Conservation (phyloP, 2,329 filamentous ascomycete genomes). For the Sarocladium kiliense region DNA sequence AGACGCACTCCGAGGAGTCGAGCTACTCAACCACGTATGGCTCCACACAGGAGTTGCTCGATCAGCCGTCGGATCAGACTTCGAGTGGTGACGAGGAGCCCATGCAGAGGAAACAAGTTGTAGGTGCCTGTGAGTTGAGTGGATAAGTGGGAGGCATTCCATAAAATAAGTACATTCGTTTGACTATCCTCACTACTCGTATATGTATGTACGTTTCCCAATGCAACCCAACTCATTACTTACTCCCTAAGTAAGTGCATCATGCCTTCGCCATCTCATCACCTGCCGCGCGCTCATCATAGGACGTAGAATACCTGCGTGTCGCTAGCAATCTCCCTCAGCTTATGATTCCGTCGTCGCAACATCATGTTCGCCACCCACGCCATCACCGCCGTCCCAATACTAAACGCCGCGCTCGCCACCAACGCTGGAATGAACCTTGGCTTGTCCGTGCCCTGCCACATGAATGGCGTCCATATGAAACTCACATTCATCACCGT, state of each 20-base stretch:
- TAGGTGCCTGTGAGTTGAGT: slow-evolving; percentile 25
- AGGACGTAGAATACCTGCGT: no score
- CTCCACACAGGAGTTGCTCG: slow-evolving; percentile 38
- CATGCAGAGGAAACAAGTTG: slow-evolving; percentile 13
- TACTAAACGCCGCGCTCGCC: neutral
- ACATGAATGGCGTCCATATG: no score
- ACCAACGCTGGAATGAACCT: neutral
- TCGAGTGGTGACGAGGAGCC: slow-evolving; percentile 27
- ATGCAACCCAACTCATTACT: no score
- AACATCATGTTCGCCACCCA: neutral
- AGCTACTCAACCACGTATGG: slow-evolving; percentile 34
- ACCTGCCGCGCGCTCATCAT: no score
- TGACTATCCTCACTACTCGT: neutral
- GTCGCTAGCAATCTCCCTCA: neutral
- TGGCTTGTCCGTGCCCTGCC: neutral
- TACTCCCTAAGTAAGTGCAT: no score
- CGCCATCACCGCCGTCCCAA: neutral
- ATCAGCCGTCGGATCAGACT: slow-evolving; percentile 31
- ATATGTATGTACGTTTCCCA: no score
- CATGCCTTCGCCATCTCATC: no score
- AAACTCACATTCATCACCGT: no score
- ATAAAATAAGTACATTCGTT: no score
- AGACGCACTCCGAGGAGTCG: slow-evolving; percentile 51
- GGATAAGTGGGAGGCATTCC: slow-evolving; percentile 10
- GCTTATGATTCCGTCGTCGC: neutral